These are phyloP conservation scores for Termitomyces heimii DNA, from an alignment of 768 basidiomycete species.

Conservation along the genomic window DNA sequence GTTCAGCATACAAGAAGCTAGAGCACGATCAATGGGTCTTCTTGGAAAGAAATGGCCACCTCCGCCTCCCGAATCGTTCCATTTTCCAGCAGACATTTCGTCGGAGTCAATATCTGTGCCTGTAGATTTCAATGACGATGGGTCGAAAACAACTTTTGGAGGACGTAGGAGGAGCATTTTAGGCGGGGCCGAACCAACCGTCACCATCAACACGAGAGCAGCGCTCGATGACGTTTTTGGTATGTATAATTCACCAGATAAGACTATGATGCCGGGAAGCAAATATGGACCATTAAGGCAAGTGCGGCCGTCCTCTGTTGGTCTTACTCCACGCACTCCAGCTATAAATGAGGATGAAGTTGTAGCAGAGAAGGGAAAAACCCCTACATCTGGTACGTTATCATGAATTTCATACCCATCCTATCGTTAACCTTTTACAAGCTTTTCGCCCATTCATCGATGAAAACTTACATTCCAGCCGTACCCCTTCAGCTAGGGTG, in stretches of 20 bases:
- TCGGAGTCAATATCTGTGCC: constrained; percentile 30
- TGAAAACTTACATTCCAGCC: constrained; percentile 46
- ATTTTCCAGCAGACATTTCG: constrained; percentile 7
- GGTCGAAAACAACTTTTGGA: constrained; percentile 36
- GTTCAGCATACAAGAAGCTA: constrained; percentile 80
- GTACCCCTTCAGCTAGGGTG: constrained; percentile 40
- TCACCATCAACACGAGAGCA: constrained; percentile 96
- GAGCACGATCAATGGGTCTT: constrained; percentile 77
- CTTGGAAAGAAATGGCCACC: constrained; percentile 83
- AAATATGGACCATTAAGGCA: constrained; percentile 70
- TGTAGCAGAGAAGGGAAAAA: constrained; percentile 27
- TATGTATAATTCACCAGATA: constrained; percentile 93
- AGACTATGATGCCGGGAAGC: constrained; percentile 61
- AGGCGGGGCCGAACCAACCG: constrained; percentile 64
- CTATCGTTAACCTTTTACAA: constrained; percentile 18
- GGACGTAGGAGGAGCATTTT: constrained; percentile 37
- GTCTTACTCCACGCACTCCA: constrained; percentile 28
- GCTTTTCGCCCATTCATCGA: constrained; percentile 70
- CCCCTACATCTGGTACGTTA: constrained; percentile 28
- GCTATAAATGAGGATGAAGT: constrained; percentile 26
- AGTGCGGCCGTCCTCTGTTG: constrained; percentile 52
- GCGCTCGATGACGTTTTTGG: constrained; percentile 92
- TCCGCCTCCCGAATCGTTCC: constrained; percentile 40
- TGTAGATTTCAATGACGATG: constrained; percentile 60
- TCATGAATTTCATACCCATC: constrained; percentile 2